Percentiles rank a stretch among this genome's conserved stretches.
Conservation (phyloP, 73 alveolate species). For the Paramecium caudatum region DNA sequence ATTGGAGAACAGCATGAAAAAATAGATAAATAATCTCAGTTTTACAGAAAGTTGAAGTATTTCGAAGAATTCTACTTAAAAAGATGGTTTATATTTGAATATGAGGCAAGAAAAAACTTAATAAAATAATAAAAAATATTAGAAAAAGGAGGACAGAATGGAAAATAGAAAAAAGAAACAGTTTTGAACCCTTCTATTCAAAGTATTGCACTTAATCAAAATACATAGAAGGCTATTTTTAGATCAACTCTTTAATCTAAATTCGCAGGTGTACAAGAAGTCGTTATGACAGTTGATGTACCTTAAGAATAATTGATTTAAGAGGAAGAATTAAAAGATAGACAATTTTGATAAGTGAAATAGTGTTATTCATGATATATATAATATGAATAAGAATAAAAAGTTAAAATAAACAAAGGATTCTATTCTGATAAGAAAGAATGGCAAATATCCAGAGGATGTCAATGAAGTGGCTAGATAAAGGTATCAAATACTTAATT, state of each 20-base stretch:
- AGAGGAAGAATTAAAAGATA: not conserved
- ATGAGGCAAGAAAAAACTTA: slow-evolving; percentile 48
- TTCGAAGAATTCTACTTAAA: slow-evolving; percentile 67
- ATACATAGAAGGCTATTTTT: not conserved
- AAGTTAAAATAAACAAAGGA: slow-evolving; percentile 27
- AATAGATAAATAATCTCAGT: slow-evolving; percentile 18
- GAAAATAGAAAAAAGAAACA: not conserved
- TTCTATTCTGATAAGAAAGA: slow-evolving; percentile 3
- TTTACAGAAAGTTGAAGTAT: slow-evolving; percentile 4
- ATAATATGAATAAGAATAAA: slow-evolving; percentile 33
- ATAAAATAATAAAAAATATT: slow-evolving; percentile 26
- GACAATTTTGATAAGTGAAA: no score
- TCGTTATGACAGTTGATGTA: slow-evolving; percentile 11
- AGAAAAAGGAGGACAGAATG: not conserved
- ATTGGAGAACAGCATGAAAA: slow-evolving; percentile 51
- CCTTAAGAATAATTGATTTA: not conserved
- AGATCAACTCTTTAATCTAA: slow-evolving; percentile 32
- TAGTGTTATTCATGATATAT: no score
- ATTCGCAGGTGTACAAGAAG: slow-evolving; percentile 14
- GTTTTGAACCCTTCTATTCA: not conserved
- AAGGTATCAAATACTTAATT: not conserved
- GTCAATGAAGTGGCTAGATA: slow-evolving; percentile 25
- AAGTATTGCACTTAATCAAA: not conserved
- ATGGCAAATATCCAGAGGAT: slow-evolving; percentile 22
- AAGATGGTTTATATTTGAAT: slow-evolving; percentile 56